Evolutionary conservation across 768 basidiomycete genomes (phyloP).

Genomic region (Calocera viscosa): DNA sequence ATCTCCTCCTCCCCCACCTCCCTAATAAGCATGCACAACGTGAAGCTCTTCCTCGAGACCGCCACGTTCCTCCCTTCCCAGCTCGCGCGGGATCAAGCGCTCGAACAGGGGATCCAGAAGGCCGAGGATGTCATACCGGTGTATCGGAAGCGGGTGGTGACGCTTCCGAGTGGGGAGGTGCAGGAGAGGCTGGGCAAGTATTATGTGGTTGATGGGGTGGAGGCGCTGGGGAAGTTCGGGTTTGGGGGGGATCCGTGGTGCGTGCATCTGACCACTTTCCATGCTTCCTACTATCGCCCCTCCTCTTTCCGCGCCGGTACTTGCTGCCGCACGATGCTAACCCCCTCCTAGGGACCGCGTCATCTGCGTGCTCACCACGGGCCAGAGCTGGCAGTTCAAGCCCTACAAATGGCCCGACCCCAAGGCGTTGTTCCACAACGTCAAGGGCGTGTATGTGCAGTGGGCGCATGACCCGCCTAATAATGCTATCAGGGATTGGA

Average conservation of each 20-base stretch:
- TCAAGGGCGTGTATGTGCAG: constrained; percentile 91
- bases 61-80: constrained; percentile 42
- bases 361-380: constrained; percentile 95
- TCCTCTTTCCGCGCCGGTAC: neutral
- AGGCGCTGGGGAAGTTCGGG: constrained; percentile 77
- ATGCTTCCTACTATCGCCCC: neutral
- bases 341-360: constrained; percentile 54
- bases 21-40: constrained; percentile 95
- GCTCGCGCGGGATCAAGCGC: constrained; percentile 26
- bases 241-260: constrained; percentile 72
- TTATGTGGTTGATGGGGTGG: constrained; percentile 82
- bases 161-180: constrained; percentile 53
- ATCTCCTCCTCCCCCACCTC: constrained; percentile 92
- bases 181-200: constrained; percentile 43
- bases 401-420: constrained; percentile 97
- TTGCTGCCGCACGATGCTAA: constrained; percentile 9
- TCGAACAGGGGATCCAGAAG: constrained; percentile 55
- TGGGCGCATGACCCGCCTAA: constrained; percentile 90
- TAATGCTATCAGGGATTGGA: constrained; percentile 86
- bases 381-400: constrained; percentile 95
- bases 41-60: constrained; percentile 86
- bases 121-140: constrained; percentile 81
- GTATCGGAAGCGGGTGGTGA: constrained; percentile 65
- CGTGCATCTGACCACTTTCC: constrained; percentile 11
- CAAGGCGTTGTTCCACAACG: constrained; percentile 81